Evolutionary conservation across 139 green algal genomes (phyloP).

Genomic region (Chlamydomonas sphaeroides): DNA sequence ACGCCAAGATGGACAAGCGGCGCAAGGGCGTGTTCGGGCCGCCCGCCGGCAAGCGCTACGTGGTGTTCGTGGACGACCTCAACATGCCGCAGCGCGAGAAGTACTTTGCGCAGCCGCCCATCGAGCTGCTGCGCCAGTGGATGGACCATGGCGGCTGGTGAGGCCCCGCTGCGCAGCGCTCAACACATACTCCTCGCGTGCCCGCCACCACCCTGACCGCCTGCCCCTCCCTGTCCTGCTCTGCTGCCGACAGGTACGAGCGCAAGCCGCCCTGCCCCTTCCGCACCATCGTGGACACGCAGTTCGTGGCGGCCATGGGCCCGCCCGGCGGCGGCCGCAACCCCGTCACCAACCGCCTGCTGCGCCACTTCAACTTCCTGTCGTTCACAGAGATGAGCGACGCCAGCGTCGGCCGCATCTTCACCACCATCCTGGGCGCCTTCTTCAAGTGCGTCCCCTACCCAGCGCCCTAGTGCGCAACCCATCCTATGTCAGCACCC

Average conservation of each 20-base stretch:
- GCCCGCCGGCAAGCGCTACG: slow-evolving; percentile 62
- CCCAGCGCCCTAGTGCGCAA: no score
- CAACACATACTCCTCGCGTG: no score
- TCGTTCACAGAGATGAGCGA: slow-evolving; percentile 80
- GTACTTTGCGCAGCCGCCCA: slow-evolving; percentile 87
- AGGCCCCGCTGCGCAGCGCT: no score
- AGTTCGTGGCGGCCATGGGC: slow-evolving; percentile 82
- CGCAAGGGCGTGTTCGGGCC: slow-evolving; percentile 74
- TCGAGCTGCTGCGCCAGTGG: slow-evolving; percentile 88
- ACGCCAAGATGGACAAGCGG: slow-evolving; percentile 82
- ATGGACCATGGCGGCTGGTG: slow-evolving; percentile 85
- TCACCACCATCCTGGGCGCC: slow-evolving; percentile 74
- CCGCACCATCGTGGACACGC: slow-evolving; percentile 73
- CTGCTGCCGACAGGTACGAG: slow-evolving; percentile 77
- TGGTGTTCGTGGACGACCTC: slow-evolving; percentile 75
- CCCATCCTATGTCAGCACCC: no score
- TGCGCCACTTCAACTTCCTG: slow-evolving; percentile 77
- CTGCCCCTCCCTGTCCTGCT: neutral
- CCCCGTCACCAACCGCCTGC: slow-evolving; percentile 76
- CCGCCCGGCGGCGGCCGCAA: slow-evolving; percentile 82
- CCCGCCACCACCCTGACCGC: neutral
- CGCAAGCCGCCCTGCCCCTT: slow-evolving; percentile 79
- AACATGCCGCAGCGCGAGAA: slow-evolving; percentile 82
- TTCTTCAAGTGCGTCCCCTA: slow-evolving; percentile 46
- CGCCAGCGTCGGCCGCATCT: slow-evolving; percentile 68